phyloP scores from a whole-genome alignment of 2,329 filamentous ascomycete species.

The Phyllosticta citribraziliensis region DNA sequence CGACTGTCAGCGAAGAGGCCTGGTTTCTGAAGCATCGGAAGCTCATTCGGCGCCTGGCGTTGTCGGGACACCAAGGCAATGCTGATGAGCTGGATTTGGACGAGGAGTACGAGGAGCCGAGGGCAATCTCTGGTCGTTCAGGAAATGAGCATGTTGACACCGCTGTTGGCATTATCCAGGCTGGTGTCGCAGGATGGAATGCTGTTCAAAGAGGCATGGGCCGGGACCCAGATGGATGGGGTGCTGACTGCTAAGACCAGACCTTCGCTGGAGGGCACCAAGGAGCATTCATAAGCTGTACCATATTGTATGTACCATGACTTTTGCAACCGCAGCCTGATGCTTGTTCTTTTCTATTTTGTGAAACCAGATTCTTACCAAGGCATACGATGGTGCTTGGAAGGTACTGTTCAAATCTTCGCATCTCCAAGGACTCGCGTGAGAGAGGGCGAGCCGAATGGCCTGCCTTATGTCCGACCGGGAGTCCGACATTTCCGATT shows the following conservation, averaged over 20 bases:
- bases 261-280: background rate
- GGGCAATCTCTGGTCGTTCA: slow-evolving; percentile 21
- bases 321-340: too few relatives aligned
- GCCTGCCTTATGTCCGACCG: too few relatives aligned
- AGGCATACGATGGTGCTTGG: background rate
- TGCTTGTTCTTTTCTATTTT: background rate
- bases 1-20: slow-evolving; percentile 39
- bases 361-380: background rate
- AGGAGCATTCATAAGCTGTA: background rate
- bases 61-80: slow-evolving; percentile 46
- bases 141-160: slow-evolving; percentile 23
- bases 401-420: background rate
- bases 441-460: too few relatives aligned
- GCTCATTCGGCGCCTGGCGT: slow-evolving; percentile 49
- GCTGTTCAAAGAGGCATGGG: slow-evolving; percentile 2
- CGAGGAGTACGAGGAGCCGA: slow-evolving; percentile 36
- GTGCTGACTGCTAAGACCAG: slow-evolving; percentile 1
- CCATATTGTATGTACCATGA: background rate
- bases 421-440: too few relatives aligned
- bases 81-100: slow-evolving; percentile 39
- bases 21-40: slow-evolving; percentile 56
- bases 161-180: slow-evolving; percentile 23
- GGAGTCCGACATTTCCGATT: too few relatives aligned
- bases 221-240: slow-evolving; percentile 8
- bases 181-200: slow-evolving; percentile 17